Evolutionary conservation across 2,329 filamentous ascomycete genomes (phyloP), one percentile per base, ranked within the genome.

Genomic region (Penicillium sp.): DNA sequence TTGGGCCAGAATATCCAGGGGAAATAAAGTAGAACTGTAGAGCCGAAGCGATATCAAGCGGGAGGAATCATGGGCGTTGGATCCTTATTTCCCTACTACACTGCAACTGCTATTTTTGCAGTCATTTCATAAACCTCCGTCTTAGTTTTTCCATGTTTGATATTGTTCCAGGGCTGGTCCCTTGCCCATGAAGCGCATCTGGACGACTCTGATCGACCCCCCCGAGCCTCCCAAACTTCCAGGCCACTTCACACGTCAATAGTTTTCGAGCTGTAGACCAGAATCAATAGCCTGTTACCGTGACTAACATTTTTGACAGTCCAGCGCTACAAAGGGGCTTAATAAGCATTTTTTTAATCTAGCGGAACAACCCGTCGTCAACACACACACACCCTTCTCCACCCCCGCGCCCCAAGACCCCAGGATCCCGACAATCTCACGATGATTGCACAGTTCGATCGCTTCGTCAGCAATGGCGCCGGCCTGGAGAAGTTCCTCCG

Each of bases 1-100:
- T 78, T 95, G 62, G 88, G 89, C 24, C 87, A 90, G 72, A 88
- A 90, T 68, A 89, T 90, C 71, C 85, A 86, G 16, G 86, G 35
- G 87, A 44, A 85, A 85, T 47, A 84, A 83, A 41, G 55, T 67
- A 60, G 28, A 27, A 27, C 25, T 53, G 20, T 38, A 18, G 35
- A 38, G 18, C 18, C 9, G 16, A 20, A 38, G 35, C 18, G 16
- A 38, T 13, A 38, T 38, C 35, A 38, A 9, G 31, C 31, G 16
- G 16, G 16, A 20, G 33, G 8, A 38, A 38, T 20, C 20, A 38
- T 38, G 18, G 20, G 35, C 35, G 35, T 38, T 20, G 35, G 35
- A 38, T 13, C 18, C 31, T 16, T 20, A 38, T 38, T 22, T 13
- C 35, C 16, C 16, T 36, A 36, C 33, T 38, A 20, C 2, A 38